Evolutionary conservation across 345 rosid species (phyloP).

Genomic region (Rhizophora mangle): DNA sequence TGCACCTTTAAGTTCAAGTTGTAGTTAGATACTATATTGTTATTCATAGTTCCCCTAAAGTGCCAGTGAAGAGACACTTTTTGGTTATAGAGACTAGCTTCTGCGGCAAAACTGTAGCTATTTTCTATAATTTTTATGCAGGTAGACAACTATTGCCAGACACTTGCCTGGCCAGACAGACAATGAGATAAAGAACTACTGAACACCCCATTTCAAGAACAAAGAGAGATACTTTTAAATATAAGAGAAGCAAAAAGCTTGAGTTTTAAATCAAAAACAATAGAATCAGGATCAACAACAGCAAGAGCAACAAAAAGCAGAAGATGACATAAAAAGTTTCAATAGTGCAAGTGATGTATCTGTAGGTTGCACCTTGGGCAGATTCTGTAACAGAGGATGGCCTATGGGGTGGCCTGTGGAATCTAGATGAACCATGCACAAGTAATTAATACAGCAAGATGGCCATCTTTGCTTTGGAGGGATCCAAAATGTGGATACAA

Average conservation of each 20-base stretch:
- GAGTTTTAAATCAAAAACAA: not conserved
- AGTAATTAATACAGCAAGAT: not conserved
- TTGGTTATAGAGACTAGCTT: not conserved
- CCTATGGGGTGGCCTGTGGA: slow-evolving; percentile 21
- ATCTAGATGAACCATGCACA: not conserved
- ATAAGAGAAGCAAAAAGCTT: not conserved
- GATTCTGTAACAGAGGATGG: not conserved
- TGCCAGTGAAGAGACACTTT: too few relatives aligned
- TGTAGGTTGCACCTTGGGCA: not conserved
- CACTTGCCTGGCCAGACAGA: not conserved
- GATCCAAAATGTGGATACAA: too few relatives aligned
- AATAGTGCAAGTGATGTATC: not conserved
- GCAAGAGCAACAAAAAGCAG: not conserved
- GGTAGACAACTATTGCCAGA: not conserved
- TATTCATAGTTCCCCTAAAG: too few relatives aligned
- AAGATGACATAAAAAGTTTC: not conserved
- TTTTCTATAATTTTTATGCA: not conserved
- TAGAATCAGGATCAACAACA: not conserved
- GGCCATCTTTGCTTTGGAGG: not conserved
- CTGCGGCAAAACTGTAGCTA: not conserved
- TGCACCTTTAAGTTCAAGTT: not conserved
- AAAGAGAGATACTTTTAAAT: not conserved
- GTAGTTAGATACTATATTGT: too few relatives aligned
- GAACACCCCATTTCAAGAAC: not conserved
- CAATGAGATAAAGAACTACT: not conserved